phyloP scores from a whole-genome alignment of 805 yeast species.

The Wickerhamomyces rabaulensis region DNA sequence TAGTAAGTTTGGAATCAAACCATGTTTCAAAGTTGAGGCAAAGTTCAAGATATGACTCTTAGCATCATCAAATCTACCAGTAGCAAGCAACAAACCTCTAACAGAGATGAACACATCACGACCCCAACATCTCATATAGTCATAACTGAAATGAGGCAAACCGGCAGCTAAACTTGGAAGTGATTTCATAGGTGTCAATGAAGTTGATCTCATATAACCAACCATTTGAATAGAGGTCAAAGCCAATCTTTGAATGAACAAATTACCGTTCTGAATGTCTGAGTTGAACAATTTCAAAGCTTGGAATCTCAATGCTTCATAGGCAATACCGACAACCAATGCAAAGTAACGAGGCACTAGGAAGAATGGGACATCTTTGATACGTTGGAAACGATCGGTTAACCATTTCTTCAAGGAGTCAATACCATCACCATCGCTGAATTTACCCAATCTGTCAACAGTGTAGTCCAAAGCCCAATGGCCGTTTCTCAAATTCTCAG shows the following conservation, averaged over 20 bases:
- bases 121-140: conserved; percentile 98
- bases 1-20: conserved; percentile 85
- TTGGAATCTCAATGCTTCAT: conserved; percentile 70
- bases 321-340: conserved; percentile 73
- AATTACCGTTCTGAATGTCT: conserved; percentile 54
- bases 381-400: conserved; percentile 51
- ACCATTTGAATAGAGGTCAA: conserved; percentile 85
- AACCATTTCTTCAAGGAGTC: conserved; percentile 66
- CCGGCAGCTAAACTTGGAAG: conserved; percentile 92
- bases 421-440: conserved; percentile 41
- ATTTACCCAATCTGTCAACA: conserved; percentile 55
- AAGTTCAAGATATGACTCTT: conserved; percentile 76
- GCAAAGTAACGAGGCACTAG: conserved; percentile 86
- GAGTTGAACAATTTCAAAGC: conserved; percentile 54
- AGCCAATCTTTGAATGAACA: conserved; percentile 75
- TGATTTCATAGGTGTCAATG: conserved; percentile 57
- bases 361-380: conserved; percentile 68
- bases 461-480: conserved; percentile 85
- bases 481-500: conserved; percentile 77
- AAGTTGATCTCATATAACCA: conserved; percentile 66
- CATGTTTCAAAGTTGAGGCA: conserved; percentile 90
- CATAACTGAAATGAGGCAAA: conserved; percentile 85
- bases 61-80: conserved; percentile 79
- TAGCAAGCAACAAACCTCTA: conserved; percentile 72
- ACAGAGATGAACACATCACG: conserved; percentile 89